Percentiles rank a stretch among this genome's conserved stretches.
These are phyloP conservation scores for Pythium brachiatum DNA, from an alignment of 352 stramenopile genomes.

Conservation along the genomic window DNA sequence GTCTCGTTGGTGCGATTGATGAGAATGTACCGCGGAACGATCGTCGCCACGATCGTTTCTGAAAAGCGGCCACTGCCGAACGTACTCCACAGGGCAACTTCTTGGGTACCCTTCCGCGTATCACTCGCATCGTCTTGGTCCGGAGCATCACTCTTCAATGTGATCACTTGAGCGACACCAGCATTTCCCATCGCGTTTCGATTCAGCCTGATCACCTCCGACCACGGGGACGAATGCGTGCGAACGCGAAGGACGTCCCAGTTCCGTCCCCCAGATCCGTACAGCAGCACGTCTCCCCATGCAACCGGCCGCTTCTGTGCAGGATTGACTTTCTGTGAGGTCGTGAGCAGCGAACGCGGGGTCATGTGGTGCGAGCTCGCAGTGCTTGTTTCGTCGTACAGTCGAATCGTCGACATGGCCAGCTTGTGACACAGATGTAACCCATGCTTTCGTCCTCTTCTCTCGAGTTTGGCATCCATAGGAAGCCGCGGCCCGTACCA, in stretches of 20 bases:
- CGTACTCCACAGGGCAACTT: constrained; percentile 83
- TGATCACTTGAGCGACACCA: constrained; percentile 84
- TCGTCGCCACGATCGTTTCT: constrained; percentile 84
- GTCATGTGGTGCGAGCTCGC: constrained; percentile 83
- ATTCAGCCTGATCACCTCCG: constrained; percentile 81
- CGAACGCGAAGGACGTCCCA: constrained; percentile 85
- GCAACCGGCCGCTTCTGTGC: constrained; percentile 76
- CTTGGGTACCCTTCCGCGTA: constrained; percentile 62
- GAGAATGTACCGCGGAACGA: constrained; percentile 84
- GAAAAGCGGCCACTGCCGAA: constrained; percentile 81
- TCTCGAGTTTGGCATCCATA: constrained; percentile 59
- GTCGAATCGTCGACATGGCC: constrained; percentile 83
- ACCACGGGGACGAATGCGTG: constrained; percentile 75
- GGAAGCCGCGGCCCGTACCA: constrained; percentile 79
- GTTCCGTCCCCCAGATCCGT: constrained; percentile 71
- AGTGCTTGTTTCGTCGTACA: constrained; percentile 86
- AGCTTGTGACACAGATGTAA: constrained; percentile 87
- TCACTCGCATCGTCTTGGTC: constrained; percentile 62
- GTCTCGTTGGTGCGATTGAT: constrained; percentile 85
- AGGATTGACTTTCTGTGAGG: constrained; percentile 70
- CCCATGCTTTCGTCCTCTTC: constrained; percentile 57
- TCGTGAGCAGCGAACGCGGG: constrained; percentile 67
- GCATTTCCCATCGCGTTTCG: constrained; percentile 89
- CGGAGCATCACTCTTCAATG: constrained; percentile 65
- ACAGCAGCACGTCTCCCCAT: constrained; percentile 76